phyloP scores from a whole-genome alignment of 177 flowering plant species.

The Vitis hybrid region DNA sequence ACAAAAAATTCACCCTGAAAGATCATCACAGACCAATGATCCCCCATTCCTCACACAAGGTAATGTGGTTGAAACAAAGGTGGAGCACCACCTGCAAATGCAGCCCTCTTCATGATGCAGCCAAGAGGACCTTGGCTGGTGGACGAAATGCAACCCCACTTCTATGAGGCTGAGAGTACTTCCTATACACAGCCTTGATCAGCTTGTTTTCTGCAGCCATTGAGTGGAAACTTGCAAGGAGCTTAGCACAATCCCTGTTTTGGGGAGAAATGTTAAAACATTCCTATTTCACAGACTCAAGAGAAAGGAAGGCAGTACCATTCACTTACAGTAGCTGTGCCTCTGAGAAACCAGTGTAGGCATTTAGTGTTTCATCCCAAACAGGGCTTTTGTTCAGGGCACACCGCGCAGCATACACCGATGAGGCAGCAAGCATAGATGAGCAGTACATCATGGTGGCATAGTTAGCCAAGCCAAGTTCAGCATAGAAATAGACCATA shows the following conservation, averaged over 20 bases:
- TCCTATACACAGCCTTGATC: constrained; percentile 36
- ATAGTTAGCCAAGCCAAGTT: constrained; percentile 68
- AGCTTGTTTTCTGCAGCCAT: constrained; percentile 34
- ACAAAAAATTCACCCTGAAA: no score
- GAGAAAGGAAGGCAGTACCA: no score
- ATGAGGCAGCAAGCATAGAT: constrained; percentile 83
- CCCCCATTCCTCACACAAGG: no score
- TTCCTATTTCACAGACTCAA: no score
- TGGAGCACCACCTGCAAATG: no score
- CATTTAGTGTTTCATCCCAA: constrained; percentile 69
- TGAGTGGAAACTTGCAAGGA: constrained; percentile 39
- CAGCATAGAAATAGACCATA: constrained; percentile 62
- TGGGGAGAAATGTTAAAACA: not conserved
- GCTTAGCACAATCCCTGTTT: constrained; percentile 57
- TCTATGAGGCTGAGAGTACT: constrained; percentile 40
- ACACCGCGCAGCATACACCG: constrained; percentile 72
- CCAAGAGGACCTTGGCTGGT: constrained; percentile 38
- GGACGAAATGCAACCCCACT: constrained; percentile 45
- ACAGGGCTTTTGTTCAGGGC: constrained; percentile 46
- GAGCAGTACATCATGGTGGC: constrained; percentile 43
- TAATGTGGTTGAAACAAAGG: no score
- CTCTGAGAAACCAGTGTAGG: constrained; percentile 68
- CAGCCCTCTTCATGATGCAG: not conserved
- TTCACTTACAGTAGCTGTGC: constrained; percentile 40
- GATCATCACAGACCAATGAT: no score